Evolutionary conservation across 176 grass and related monocot species (phyloP), one percentile per base, ranked within the genome.

Genomic region (Alopecurus myosuroides): DNA sequence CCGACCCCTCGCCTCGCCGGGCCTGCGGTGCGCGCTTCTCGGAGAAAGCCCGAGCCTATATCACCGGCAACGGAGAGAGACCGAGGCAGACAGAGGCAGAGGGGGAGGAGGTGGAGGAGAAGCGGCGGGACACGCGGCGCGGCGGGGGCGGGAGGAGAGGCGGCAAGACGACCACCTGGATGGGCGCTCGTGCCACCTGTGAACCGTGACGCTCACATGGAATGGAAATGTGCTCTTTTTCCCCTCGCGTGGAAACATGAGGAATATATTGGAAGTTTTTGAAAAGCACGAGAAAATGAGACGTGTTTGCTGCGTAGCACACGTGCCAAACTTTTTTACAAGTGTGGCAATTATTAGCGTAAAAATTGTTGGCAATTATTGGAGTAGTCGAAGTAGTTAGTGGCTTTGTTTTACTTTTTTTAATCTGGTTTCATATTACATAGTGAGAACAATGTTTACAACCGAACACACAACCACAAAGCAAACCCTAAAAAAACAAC

Each of bases 121-220:
- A 20, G 44, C 51, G 72, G 83, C 56, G 78, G 7, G 78, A 82
- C 85, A 83, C 86, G 76, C 69, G 85, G 64, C 82, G 85, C 82
- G 62, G 85, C 68, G 72, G 17, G 62, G 58, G 81, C 35, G 51
- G 40, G 72, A 33, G 50, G 30, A 46, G 82, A 78, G 78, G 83
- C 71, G 79, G 84, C 83, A 74, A 72, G 73, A 22, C 70, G 88
- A 61, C 77, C 88, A 85, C 77, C 82, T 81, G 77, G 82, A 80
- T n/a, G 33, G 50, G 1, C 56, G 85, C 60, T 55, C 19, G 4
- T 69, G 85, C 15, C 58, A 31, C 52, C 28, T 73, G 76, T 60
- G 77, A 81, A 72, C 70, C 25, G 34, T 31, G 70, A 75, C 53
- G 22, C 39, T 4, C 52, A 57, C 33, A 39, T 29, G 58, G 57